Base-by-base conservation (phyloP, 2,329 filamentous ascomycete genomes). In the Aspergillus ibericus region DNA sequence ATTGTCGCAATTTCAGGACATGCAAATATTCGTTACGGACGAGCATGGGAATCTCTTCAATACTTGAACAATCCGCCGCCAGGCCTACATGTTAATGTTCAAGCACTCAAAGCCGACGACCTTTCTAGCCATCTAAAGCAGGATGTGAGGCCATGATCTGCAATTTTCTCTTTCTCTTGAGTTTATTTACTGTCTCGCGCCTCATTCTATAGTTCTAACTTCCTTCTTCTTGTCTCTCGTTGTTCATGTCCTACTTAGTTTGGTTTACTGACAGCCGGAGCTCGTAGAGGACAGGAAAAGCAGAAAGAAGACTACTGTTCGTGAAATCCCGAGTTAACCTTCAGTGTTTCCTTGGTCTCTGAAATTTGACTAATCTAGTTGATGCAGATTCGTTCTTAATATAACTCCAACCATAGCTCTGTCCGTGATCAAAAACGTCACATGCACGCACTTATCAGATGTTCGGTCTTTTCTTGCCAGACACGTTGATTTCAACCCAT, bases 381-480 rank as follows among this genome's bases (percentile, higher is more conserved):
- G n/a, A n/a, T 12, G 15, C 18, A 56, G 44, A 44, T 56, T 50
- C 22, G 18, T 36, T 18, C 29, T 29, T 12, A 44, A 56, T 36
- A 8, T 56, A 18, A 42, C 18, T 20, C 44, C 53, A 12, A 13
- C 36, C 7, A 32, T 50, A 22, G 32, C 32, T 13, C 44, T 50
- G 6, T 44, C 53, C 8, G 13, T 50, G 6, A 44, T 56, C 20
- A 32, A 18, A 16, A 51, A 56, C n/a, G 46, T 44, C 13, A 27
- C 46, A 4, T 42, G 32, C 29, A 9, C 34, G 3, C 54, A 56
- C 15, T 22, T 56, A 3, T 34, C 46, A 2, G 34, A 56, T 3
- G 20, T 51, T 7, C 54, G 54, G 27, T 56, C 54, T 5, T 56
- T 48, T 20, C 25, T 56, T 29, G 46, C 15, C 12, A 44, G 54